A percentile compares a stretch with the other conserved stretches of the same genome.
These are phyloP conservation scores for Diplodia scrobiculata DNA, from an alignment of 2,329 filamentous ascomycete genomes.

Conservation along the genomic window DNA sequence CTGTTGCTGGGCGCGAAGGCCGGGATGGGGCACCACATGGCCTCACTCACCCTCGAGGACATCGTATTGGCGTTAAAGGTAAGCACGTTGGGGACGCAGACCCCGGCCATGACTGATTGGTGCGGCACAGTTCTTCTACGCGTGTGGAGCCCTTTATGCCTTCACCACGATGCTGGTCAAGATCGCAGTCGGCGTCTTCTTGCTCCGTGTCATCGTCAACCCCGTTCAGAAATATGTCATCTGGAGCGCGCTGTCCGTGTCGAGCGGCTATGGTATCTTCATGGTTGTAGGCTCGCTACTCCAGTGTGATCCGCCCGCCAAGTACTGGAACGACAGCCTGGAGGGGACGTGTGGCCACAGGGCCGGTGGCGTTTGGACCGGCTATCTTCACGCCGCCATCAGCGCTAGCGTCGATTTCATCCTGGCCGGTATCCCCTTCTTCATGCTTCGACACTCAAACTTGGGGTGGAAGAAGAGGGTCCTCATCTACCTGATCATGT, in stretches of 20 bases:
- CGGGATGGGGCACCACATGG: slow-evolving; percentile 39
- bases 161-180: slow-evolving; percentile 53
- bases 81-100: not conserved
- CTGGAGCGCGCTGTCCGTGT: slow-evolving; percentile 34
- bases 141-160: slow-evolving; percentile 59
- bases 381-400: slow-evolving; percentile 13
- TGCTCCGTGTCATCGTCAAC: slow-evolving; percentile 55
- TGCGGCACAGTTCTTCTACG: slow-evolving; percentile 52
- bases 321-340: slow-evolving; percentile 50
- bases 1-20: slow-evolving; percentile 42
- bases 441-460: slow-evolving; percentile 17
- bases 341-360: not conserved
- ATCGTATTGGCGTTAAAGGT: slow-evolving; percentile 39
- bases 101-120: slow-evolving; percentile 29
- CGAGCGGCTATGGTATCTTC: slow-evolving; percentile 6
- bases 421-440: slow-evolving; percentile 1
- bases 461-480: slow-evolving; percentile 1
- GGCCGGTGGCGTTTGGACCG: not conserved
- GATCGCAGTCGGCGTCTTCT: slow-evolving; percentile 56
- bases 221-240: slow-evolving; percentile 52
- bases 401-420: not conserved
- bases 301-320: slow-evolving; percentile 51
- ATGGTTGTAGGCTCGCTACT: slow-evolving; percentile 1
- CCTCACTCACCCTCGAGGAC: slow-evolving; percentile 37
- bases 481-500: slow-evolving; percentile 8